Percentiles rank a stretch among this genome's conserved stretches.
These are phyloP conservation scores for Arthroderma sp. DNA, from an alignment of 2,329 filamentous ascomycete species.

Conservation along the genomic window DNA sequence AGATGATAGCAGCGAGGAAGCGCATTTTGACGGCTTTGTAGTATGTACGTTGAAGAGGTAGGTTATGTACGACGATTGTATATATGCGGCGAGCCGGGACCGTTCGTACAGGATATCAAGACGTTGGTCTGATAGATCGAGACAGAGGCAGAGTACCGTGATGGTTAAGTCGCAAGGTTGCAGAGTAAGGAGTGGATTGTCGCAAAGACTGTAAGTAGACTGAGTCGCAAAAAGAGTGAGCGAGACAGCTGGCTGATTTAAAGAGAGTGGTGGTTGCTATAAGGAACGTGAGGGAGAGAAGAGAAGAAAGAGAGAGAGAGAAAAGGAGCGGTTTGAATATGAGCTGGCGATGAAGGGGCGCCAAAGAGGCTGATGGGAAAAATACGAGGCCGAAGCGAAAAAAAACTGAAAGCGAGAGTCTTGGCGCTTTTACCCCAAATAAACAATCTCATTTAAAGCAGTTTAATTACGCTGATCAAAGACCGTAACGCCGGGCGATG, in stretches of 20 bases:
- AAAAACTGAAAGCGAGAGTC: constrained; percentile 6
- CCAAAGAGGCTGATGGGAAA: constrained; percentile 2
- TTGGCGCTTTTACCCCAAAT: no score
- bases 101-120: constrained; percentile 12
- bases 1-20: constrained; percentile 20
- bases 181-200: no score
- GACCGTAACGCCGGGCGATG: no score
- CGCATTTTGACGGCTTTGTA: constrained; percentile 21
- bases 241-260: constrained; percentile 1
- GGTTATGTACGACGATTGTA: not conserved
- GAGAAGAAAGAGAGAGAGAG: constrained; percentile 6
- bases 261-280: constrained; percentile 4
- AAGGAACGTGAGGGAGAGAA: constrained; percentile 5
- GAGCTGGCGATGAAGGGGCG: constrained; percentile 12
- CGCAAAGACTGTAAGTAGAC: no score
- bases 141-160: no score
- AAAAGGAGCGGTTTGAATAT: constrained; percentile 6
- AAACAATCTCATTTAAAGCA: no score
- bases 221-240: not conserved
- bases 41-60: not conserved
- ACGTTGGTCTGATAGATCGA: no score
- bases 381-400: constrained; percentile 7
- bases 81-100: not conserved
- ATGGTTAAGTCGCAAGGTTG: no score
- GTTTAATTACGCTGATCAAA: no score